Conservation (phyloP, 345 rosid genomes). For the Murraya koenigii region DNA sequence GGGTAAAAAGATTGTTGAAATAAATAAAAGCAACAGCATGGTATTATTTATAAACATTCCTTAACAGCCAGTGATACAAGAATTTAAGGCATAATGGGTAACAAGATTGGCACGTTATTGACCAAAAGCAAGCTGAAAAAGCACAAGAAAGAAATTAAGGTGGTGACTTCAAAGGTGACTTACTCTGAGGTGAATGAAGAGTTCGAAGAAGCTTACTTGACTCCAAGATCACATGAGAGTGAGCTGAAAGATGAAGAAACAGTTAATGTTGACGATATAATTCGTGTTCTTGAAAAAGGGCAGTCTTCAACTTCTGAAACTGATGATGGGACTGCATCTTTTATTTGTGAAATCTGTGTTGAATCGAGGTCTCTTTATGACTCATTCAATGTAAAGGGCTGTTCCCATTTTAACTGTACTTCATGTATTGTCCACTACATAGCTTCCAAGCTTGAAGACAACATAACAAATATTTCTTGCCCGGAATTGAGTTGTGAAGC, state of each 20-base stretch:
- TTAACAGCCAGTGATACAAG: not conserved
- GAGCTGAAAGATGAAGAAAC: not conserved
- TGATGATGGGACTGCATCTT: not conserved
- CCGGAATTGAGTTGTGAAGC: constrained; percentile 36
- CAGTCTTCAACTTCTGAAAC: constrained; percentile 1
- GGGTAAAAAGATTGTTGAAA: not conserved
- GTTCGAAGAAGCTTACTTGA: not conserved
- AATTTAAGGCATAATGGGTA: not conserved
- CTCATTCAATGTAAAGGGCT: constrained; percentile 38
- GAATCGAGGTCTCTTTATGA: constrained; percentile 31
- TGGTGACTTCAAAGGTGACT: not conserved
- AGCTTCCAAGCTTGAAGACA: constrained; percentile 46
- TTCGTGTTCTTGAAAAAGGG: not conserved
- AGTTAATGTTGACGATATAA: not conserved
- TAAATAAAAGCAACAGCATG: not conserved
- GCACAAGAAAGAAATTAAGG: not conserved
- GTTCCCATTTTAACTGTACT: constrained; percentile 48
- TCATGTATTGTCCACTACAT: constrained; percentile 48
- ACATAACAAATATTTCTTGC: constrained; percentile 26
- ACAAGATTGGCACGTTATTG: not conserved
- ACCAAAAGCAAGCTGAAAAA: not conserved
- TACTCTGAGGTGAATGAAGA: not conserved
- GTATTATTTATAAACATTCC: not conserved
- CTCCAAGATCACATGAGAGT: not conserved
- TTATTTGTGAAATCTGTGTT: constrained; percentile 43